Evolutionary conservation across 139 green algal species (phyloP), one percentile per base, ranked within the genome.

Genomic region (Tetradesmus obliquus): DNA sequence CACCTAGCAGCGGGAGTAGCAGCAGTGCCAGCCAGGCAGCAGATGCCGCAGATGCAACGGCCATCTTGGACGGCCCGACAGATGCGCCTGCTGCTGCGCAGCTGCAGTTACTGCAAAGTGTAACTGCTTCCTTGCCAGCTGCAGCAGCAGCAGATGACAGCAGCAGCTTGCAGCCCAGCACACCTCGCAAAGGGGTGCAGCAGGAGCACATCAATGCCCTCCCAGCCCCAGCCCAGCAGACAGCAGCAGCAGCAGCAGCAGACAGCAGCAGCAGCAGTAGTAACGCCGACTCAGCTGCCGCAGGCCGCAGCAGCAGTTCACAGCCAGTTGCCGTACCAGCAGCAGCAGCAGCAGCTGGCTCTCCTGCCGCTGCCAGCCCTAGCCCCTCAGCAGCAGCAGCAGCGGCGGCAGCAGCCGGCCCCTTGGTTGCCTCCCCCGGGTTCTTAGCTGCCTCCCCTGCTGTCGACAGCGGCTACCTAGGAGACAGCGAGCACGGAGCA

Each of bases 391-490:
- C 83, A 32, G 83, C 62, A 45, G 84, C 62, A 19, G 24, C 84
- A 5, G 24, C 12, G 3, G n/a, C 57, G n/a, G 79, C 62, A 20
- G 54, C 74, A 55, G 13, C 22, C 45, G 9, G 3, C 6, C 58
- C 7, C 17, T 12, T 85, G 4, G 88, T 58, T 13, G 88, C 88
- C 22, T 85, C 87, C 5, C 76, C 88, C 1, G 72, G 32, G 32
- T 45, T 45, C 32, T 45, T 85, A 15, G 88, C 79, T 13, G 88
- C 88, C 22, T 85, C 87, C 5, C 76, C 88, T 1, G 72, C 76
- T 82, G 88, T 79, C 51, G 88, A 92, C 22, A 84, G 82, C 19
- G 92, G 92, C 60, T 94, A 92, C 76, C 88, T 94, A 62, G 92
- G 88, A 2, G 92, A 94, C 74, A 86, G 7, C 88, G 55, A 90